Percentiles rank a stretch among this genome's conserved stretches.
These are phyloP conservation scores for Candida montana DNA, from an alignment of 805 yeast species.

Conservation along the genomic window DNA sequence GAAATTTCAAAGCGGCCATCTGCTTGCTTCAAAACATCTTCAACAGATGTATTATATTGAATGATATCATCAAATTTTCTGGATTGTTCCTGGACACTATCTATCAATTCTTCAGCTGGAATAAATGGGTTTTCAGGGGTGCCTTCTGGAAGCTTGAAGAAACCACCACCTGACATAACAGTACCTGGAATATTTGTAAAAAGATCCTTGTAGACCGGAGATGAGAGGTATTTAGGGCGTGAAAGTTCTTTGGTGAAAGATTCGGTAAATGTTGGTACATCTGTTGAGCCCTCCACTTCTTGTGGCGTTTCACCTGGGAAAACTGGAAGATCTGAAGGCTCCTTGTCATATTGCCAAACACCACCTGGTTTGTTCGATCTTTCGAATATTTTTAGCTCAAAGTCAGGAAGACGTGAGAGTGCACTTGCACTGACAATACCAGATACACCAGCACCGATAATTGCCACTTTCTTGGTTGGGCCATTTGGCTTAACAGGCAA, in stretches of 20 bases:
- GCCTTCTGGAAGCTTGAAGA: neutral
- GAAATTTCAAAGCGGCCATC: neutral
- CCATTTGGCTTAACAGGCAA: neutral
- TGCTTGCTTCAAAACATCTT: neutral
- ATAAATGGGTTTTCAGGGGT: neutral
- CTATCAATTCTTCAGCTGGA: neutral
- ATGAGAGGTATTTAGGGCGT: neutral
- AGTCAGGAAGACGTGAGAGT: neutral
- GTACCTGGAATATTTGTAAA: neutral
- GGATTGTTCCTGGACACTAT: neutral
- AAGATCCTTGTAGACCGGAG: neutral
- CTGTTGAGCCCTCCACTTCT: neutral
- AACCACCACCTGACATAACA: neutral
- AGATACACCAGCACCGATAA: neutral
- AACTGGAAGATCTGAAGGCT: neutral
- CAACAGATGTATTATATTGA: neutral
- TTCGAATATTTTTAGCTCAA: constrained; percentile 27
- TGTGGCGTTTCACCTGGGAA: neutral
- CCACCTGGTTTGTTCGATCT: constrained; percentile 34
- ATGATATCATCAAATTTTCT: neutral
- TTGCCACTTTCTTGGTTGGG: neutral
- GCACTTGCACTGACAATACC: neutral
- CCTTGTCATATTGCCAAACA: constrained; percentile 32
- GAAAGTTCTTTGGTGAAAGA: neutral
- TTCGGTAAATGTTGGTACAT: neutral